Evolutionary conservation across 2,329 filamentous ascomycete genomes (phyloP), one percentile per base, ranked within the genome.

Genomic region (Tolypocladium capitatum): DNA sequence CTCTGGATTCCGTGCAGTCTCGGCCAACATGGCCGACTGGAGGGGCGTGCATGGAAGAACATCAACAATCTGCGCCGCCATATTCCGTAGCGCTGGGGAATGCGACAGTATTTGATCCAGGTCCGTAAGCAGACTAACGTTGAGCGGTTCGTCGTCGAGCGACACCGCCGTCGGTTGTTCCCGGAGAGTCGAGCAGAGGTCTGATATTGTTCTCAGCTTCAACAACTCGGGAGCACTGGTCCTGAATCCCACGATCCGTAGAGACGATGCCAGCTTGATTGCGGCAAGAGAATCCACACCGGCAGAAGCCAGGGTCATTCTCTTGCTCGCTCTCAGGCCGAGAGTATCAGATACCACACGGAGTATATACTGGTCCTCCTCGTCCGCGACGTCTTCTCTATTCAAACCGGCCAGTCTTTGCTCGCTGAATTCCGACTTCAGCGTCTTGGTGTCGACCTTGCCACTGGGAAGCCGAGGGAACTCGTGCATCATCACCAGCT

Each of bases 391-490:
- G 5, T 50, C 46, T 2, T 30, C n/a, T 2, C 35, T 38, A 14
- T 48, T 46, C n/a, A 40, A 38, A 9, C 51, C 44, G 5, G 45
- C 32, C 42, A 48, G 35, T 35, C 56, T 60, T 38, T 43, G 46
- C 30, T 50, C 42, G 27, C 57, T 49, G 36, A 63, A 86, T 8
- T 76, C 67, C 1, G 68, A 60, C 54, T 80, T 72, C 8, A 95
- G 66, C 13, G 63, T 65, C 55, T 80, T 83, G 46, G 80, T 80
- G 57, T 95, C 84, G 14, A 90, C 74, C 59, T 96, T 96, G 1
- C 90, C 90, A 1, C 88, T 94, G 2, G 88, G 72, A 20, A 95
- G 68, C 46, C 83, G 80, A 1, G 88, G 88, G 48, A 95, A 81
- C 9, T 74, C 68, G 1, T 71, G 54, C 52, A 84, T 66, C 1